Percentiles rank a stretch among this genome's conserved stretches.
Evolutionary conservation across 768 basidiomycete species (phyloP).

Genomic region (Pulveroboletus sp.): DNA sequence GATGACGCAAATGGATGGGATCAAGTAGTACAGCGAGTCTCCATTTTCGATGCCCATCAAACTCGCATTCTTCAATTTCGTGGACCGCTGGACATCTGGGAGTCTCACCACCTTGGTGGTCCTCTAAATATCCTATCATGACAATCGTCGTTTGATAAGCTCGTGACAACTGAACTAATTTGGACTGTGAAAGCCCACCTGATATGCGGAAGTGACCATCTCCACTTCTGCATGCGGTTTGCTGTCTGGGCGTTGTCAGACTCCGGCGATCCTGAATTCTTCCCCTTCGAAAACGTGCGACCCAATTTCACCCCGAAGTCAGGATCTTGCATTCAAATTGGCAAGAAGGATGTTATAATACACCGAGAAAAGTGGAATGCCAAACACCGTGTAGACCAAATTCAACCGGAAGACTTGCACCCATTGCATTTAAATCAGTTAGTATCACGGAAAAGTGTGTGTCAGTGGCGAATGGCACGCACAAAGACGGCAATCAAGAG

Average conservation of each 20-base stretch:
- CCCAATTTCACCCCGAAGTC: neutral
- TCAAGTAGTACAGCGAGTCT: too few relatives aligned
- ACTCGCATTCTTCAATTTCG: too few relatives aligned
- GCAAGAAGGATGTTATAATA: conserved; percentile 17
- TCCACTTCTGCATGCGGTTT: neutral
- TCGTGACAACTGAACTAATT: too few relatives aligned
- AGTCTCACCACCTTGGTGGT: too few relatives aligned
- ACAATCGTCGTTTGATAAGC: too few relatives aligned
- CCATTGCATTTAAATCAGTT: neutral
- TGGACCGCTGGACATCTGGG: too few relatives aligned
- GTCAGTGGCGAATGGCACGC: neutral
- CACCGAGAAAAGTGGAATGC: conserved; percentile 2
- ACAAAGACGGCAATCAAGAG: conserved; percentile 27
- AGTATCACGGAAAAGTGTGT: neutral
- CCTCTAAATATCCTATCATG: too few relatives aligned
- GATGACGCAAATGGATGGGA: too few relatives aligned
- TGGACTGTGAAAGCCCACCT: neutral
- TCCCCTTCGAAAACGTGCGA: neutral
- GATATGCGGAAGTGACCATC: neutral
- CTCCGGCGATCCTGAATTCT: neutral
- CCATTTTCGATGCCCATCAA: too few relatives aligned
- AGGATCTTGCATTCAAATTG: conserved; percentile 10
- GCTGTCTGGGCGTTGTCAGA: neutral
- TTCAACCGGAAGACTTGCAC: neutral
- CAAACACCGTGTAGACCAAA: neutral